These are phyloP conservation scores for Quercus aquifolioides DNA, from an alignment of 306 rosid species.

Conservation along the genomic window DNA sequence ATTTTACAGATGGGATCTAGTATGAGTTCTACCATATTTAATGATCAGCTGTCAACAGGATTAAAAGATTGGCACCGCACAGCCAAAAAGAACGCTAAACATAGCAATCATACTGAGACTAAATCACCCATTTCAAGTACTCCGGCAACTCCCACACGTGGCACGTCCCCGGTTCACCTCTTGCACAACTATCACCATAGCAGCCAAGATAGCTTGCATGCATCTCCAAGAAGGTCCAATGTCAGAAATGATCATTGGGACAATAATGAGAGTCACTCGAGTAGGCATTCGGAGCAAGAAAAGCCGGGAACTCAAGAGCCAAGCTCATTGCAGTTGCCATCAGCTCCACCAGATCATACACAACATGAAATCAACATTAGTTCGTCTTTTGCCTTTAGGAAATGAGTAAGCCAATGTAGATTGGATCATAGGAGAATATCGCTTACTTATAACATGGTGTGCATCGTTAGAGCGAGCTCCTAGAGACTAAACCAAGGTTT, in stretches of 20 bases:
- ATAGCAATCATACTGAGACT: slow-evolving; percentile 24
- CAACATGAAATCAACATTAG: no score
- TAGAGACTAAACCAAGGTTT: no score
- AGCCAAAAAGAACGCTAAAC: slow-evolving; percentile 41
- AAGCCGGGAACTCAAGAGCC: no score
- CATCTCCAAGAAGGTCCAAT: slow-evolving; percentile 36
- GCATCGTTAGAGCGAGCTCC: no score
- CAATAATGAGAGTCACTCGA: slow-evolving; percentile 10
- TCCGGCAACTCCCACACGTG: slow-evolving; percentile 50
- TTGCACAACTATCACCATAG: slow-evolving; percentile 34
- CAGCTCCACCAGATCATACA: no score
- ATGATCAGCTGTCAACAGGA: slow-evolving; percentile 51
- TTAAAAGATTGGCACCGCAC: slow-evolving; percentile 51
- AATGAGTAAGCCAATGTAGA: no score
- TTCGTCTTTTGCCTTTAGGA: no score
- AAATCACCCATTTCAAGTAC: slow-evolving; percentile 57
- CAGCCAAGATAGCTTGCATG: slow-evolving; percentile 20
- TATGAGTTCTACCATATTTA: slow-evolving; percentile 65
- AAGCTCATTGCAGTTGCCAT: no score
- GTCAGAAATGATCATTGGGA: slow-evolving; percentile 31
- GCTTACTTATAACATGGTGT: no score
- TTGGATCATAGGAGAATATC: no score
- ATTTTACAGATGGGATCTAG: slow-evolving; percentile 59
- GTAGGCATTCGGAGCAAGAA: neutral
- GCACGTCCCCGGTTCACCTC: slow-evolving; percentile 66